Evolutionary conservation across 768 basidiomycete species (phyloP).

Genomic region (Pulveroboletus ravenelii): DNA sequence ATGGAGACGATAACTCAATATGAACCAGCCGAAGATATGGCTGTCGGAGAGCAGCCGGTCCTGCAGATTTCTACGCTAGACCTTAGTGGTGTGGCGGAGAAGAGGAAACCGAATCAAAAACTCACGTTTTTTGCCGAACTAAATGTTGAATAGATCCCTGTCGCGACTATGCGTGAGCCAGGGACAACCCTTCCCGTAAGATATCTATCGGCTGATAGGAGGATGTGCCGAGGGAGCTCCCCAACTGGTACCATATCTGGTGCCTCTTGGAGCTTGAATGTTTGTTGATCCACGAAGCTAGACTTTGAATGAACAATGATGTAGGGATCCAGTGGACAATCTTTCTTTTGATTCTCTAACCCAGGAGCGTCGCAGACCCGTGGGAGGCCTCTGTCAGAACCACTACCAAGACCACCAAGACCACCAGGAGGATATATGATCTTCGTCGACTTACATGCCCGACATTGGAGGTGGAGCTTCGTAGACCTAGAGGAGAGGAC

Average conservation of each 20-base stretch:
- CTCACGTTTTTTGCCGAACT: slow-evolving; percentile 80
- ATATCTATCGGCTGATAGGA: slow-evolving; percentile 86
- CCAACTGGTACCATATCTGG: slow-evolving; percentile 99
- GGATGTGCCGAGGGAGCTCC: slow-evolving; percentile 93
- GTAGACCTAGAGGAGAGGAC: slow-evolving; percentile 91
- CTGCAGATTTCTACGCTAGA: slow-evolving; percentile 58
- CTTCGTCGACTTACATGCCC: slow-evolving; percentile 79
- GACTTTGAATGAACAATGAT: slow-evolving; percentile 93
- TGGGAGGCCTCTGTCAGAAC: slow-evolving; percentile 80
- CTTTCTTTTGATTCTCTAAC: slow-evolving; percentile 81
- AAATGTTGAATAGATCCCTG: slow-evolving; percentile 96
- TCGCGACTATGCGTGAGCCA: slow-evolving; percentile 91
- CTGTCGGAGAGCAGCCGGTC: slow-evolving; percentile 85
- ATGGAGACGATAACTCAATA: slow-evolving; percentile 82
- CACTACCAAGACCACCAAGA: slow-evolving; percentile 82
- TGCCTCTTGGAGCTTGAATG: slow-evolving; percentile 94
- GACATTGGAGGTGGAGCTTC: slow-evolving; percentile 88
- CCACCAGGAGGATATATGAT: slow-evolving; percentile 73
- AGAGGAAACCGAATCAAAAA: slow-evolving; percentile 4
- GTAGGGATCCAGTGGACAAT: slow-evolving; percentile 95
- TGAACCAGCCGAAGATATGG: slow-evolving; percentile 94
- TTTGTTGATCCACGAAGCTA: slow-evolving; percentile 92
- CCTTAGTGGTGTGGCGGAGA: neutral
- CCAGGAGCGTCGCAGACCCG: slow-evolving; percentile 81
- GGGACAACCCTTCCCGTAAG: slow-evolving; percentile 92